Conservation (phyloP, 164 flowering plant species). For the Protea cynaroides region DNA sequence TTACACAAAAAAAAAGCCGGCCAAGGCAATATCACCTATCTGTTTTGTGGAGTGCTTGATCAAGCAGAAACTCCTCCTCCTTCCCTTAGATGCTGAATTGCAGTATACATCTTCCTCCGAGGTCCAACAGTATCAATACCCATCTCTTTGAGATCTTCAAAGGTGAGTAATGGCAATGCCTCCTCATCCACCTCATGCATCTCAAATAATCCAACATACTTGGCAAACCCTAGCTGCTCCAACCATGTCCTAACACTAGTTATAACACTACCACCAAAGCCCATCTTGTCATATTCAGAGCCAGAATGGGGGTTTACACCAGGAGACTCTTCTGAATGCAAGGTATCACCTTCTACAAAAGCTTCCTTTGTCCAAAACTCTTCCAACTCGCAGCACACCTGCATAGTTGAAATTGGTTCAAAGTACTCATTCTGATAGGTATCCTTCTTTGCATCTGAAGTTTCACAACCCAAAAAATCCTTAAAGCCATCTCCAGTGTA, state of each 20-base stretch:
- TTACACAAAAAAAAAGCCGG: slow-evolving; percentile 15
- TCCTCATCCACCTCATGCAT: slow-evolving; percentile 51
- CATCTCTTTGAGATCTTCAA: slow-evolving; percentile 58
- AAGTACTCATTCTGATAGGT: slow-evolving; percentile 18
- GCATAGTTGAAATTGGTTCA: slow-evolving; percentile 18
- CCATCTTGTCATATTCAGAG: slow-evolving; percentile 9
- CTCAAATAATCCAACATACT: slow-evolving; percentile 35
- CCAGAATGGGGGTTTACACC: slow-evolving; percentile 8
- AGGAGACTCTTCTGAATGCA: slow-evolving; percentile 6
- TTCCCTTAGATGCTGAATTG: slow-evolving; percentile 29
- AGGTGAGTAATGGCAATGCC: slow-evolving; percentile 36
- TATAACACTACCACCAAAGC: slow-evolving; percentile 7
- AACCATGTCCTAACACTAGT: slow-evolving; percentile 35
- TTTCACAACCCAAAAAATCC: slow-evolving; percentile 21
- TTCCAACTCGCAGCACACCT: slow-evolving; percentile 8
- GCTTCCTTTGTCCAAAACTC: slow-evolving; percentile 10
- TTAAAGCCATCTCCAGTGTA: slow-evolving; percentile 8
- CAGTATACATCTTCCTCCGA: slow-evolving; percentile 37
- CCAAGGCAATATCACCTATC: slow-evolving; percentile 13
- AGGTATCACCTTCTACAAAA: slow-evolving; percentile 12
- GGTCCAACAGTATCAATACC: slow-evolving; percentile 42
- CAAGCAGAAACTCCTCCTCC: slow-evolving; percentile 12
- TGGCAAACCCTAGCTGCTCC: slow-evolving; percentile 42
- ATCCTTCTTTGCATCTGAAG: slow-evolving; percentile 25
- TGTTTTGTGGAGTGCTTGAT: not conserved